Evolutionary conservation across 164 flowering plant genomes (phyloP).

Genomic region (Chimonanthus praecox): DNA sequence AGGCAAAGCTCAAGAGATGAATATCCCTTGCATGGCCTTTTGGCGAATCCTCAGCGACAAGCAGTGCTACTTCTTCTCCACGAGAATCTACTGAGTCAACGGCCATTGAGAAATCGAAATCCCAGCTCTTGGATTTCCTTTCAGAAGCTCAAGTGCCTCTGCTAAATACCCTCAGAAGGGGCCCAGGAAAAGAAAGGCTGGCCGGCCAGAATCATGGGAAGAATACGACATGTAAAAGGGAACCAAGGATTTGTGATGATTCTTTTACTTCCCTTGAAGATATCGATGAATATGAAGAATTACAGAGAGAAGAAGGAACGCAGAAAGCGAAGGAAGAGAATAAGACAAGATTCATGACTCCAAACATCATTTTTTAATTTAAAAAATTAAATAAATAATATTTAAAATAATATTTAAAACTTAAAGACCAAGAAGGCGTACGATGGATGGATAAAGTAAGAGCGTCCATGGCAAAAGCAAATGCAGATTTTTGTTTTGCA

Average conservation of each 20-base stretch:
- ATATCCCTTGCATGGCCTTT: conserved; percentile 56
- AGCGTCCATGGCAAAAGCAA: too few species aligned
- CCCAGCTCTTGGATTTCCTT: background rate
- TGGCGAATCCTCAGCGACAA: conserved; percentile 20
- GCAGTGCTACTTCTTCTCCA: conserved; percentile 50
- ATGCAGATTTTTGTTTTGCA: too few species aligned
- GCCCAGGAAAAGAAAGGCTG: background rate
- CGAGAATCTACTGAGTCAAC: conserved; percentile 14
- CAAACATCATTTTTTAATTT: too few species aligned
- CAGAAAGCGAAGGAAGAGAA: background rate
- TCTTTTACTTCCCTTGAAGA: background rate
- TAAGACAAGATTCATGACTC: background rate
- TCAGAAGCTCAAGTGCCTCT: background rate
- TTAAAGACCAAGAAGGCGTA: too few species aligned
- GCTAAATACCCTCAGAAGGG: background rate
- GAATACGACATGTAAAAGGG: conserved; percentile 8
- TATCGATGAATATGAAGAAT: conserved; percentile 7
- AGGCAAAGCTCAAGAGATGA: conserved; percentile 69
- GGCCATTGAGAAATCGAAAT: background rate
- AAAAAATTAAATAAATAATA: too few species aligned
- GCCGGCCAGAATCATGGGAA: conserved; percentile 19
- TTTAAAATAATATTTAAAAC: too few species aligned
- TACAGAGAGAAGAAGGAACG: background rate
- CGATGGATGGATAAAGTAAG: too few species aligned
- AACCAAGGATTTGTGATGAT: too few species aligned